phyloP scores from a whole-genome alignment of 2,329 filamentous ascomycete genomes.

The Claviceps cyperi region DNA sequence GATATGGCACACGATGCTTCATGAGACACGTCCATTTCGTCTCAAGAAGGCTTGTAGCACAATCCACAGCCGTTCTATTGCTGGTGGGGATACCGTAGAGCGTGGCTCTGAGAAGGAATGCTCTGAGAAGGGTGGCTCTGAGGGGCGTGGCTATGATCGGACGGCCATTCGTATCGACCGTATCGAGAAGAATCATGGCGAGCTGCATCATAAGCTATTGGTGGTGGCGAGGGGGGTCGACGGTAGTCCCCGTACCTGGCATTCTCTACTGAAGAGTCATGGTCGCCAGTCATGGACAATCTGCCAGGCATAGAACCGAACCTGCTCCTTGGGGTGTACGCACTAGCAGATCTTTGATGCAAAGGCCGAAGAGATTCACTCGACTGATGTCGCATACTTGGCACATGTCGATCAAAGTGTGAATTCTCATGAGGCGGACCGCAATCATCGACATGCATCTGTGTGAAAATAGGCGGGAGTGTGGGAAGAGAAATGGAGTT shows the following conservation, averaged over 20 bases:
- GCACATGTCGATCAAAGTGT: not conserved
- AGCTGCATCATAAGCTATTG: conserved; percentile 3
- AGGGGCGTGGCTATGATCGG: conserved; percentile 1
- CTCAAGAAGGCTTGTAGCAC: not conserved
- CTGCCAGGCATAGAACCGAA: conserved; percentile 5
- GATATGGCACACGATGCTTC: not conserved
- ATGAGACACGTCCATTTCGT: not conserved
- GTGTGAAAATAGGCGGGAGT: conserved; percentile 13
- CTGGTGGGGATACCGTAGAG: not conserved
- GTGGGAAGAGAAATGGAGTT: conserved; percentile 6
- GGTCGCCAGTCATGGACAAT: conserved; percentile 10
- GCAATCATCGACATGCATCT: conserved; percentile 5
- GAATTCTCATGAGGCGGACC: not conserved
- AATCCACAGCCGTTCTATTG: not conserved
- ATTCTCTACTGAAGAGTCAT: not conserved
- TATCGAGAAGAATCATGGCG: conserved; percentile 1
- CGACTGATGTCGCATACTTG: not conserved
- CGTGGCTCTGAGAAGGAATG: not conserved
- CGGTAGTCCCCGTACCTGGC: conserved; percentile 1
- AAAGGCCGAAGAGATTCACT: conserved; percentile 6
- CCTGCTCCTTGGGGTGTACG: conserved; percentile 8
- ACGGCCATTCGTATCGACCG: conserved; percentile 2
- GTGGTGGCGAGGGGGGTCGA: not conserved
- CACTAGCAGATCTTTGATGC: conserved; percentile 13
- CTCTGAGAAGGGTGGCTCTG: too few species aligned